phyloP scores from a whole-genome alignment of 2,329 filamentous ascomycete species.

The Paraphoma sp. region DNA sequence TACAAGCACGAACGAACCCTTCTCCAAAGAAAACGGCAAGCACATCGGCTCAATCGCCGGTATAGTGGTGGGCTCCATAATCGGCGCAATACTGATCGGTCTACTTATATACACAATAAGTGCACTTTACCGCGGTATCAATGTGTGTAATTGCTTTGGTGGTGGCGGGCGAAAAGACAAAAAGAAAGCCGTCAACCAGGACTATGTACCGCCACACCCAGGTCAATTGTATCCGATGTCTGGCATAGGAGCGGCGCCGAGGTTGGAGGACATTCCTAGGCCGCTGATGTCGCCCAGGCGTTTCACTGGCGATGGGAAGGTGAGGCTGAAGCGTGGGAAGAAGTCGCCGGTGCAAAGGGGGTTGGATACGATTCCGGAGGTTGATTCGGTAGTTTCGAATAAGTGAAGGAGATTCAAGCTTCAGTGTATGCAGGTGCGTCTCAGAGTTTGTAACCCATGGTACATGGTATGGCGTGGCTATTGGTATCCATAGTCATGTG shows the following conservation, averaged over 20 bases:
- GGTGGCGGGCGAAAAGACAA: background rate
- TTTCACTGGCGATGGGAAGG: background rate
- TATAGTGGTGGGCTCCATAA: constrained; percentile 2
- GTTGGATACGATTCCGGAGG: background rate
- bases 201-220: background rate
- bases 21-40: background rate
- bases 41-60: background rate
- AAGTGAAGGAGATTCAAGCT: too few relatives aligned
- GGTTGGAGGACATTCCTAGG: background rate
- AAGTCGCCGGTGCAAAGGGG: background rate
- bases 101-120: constrained; percentile 1
- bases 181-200: background rate
- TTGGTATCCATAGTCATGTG: too few relatives aligned
- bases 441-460: too few relatives aligned
- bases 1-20: background rate
- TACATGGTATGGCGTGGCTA: too few relatives aligned
- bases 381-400: too few relatives aligned
- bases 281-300: background rate
- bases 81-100: constrained; percentile 6
- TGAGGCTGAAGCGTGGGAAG: background rate
- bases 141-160: constrained; percentile 13
- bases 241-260: background rate
- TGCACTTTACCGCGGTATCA: constrained; percentile 6
- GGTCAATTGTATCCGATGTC: background rate
- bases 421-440: too few relatives aligned